These are phyloP conservation scores for Phaeotremella fagi DNA, from an alignment of 768 basidiomycete species.

Conservation along the genomic window DNA sequence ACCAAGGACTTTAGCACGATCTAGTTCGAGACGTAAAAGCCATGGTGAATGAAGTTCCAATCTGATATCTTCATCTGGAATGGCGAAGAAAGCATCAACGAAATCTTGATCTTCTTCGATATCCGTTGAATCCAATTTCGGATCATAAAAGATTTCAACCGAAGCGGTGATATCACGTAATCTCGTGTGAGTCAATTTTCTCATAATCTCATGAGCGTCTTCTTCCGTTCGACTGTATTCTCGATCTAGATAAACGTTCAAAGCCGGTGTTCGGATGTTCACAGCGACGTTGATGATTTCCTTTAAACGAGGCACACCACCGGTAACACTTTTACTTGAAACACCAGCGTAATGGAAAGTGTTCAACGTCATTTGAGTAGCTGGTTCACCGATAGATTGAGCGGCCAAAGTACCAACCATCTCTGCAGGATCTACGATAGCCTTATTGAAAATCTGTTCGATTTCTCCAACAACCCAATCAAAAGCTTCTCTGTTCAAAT, in stretches of 20 bases:
- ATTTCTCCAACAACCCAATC: conserved; percentile 97
- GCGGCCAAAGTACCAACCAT: conserved; percentile 99
- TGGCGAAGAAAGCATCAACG: conserved; percentile 98
- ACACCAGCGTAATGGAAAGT: conserved; percentile 99
- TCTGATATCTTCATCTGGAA: conserved; percentile 94
- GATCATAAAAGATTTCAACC: conserved; percentile 98
- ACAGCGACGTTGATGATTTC: conserved; percentile 99
- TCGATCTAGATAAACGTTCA: conserved; percentile 66
- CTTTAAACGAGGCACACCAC: conserved; percentile 97
- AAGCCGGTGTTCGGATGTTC: conserved; percentile 95
- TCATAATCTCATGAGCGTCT: conserved; percentile 42
- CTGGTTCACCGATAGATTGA: conserved; percentile 98
- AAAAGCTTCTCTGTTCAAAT: conserved; percentile 86
- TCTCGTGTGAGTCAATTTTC: conserved; percentile 76
- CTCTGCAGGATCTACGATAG: conserved; percentile 87
- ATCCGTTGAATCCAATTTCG: conserved; percentile 81
- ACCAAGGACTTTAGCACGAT: conserved; percentile 96
- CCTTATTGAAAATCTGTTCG: conserved; percentile 91
- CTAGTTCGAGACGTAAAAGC: conserved; percentile 93
- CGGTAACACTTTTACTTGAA: conserved; percentile 98
- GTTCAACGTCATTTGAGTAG: conserved; percentile 99
- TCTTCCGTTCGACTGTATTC: conserved; percentile 61
- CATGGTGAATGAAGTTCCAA: conserved; percentile 89
- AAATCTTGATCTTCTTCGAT: conserved; percentile 95
- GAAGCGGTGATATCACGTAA: conserved; percentile 88